Percentiles rank a stretch among this genome's conserved stretches.
phyloP scores from a whole-genome alignment of 2,329 filamentous ascomycete species.

The Colletotrichum sansevieriae region DNA sequence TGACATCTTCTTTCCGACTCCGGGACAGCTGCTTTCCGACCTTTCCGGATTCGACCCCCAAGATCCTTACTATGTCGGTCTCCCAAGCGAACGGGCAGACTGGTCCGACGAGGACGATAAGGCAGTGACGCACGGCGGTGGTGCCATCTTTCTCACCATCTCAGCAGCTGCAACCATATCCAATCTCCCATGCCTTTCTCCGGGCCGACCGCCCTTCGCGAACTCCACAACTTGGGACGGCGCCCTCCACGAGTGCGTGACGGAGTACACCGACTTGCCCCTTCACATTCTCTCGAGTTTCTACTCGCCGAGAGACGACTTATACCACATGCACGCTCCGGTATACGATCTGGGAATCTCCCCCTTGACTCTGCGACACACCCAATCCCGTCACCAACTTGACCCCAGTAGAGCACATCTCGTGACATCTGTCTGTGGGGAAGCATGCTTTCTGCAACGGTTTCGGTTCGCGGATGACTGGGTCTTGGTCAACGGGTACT shows the following conservation, averaged over 20 bases:
- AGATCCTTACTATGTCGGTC: slow-evolving; percentile 55
- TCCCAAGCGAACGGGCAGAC: slow-evolving; percentile 59
- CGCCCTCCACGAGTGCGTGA: slow-evolving; percentile 57
- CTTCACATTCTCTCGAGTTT: slow-evolving; percentile 60
- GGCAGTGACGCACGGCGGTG: slow-evolving; percentile 59
- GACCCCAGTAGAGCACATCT: slow-evolving; percentile 57
- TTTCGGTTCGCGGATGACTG: slow-evolving; percentile 61
- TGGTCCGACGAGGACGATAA: slow-evolving; percentile 55
- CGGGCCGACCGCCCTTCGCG: slow-evolving; percentile 40
- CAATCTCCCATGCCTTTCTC: slow-evolving; percentile 51
- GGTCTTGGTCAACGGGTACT: slow-evolving; percentile 62
- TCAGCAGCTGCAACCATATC: slow-evolving; percentile 52
- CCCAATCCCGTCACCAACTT: slow-evolving; percentile 54
- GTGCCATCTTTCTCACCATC: slow-evolving; percentile 57
- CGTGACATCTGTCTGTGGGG: slow-evolving; percentile 58
- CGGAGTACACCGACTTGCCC: slow-evolving; percentile 49
- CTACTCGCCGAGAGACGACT: slow-evolving; percentile 54
- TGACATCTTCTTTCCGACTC: slow-evolving; percentile 60
- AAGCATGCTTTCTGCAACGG: slow-evolving; percentile 61
- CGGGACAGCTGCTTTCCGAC: slow-evolving; percentile 54
- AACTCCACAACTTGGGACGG: slow-evolving; percentile 55
- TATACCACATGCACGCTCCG: slow-evolving; percentile 47
- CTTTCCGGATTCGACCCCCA: slow-evolving; percentile 49
- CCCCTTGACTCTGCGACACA: slow-evolving; percentile 58
- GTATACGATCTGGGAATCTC: slow-evolving; percentile 56